These are phyloP conservation scores for Solanum sejunctum DNA, from an alignment of 257 asterid species.

Conservation along the genomic window DNA sequence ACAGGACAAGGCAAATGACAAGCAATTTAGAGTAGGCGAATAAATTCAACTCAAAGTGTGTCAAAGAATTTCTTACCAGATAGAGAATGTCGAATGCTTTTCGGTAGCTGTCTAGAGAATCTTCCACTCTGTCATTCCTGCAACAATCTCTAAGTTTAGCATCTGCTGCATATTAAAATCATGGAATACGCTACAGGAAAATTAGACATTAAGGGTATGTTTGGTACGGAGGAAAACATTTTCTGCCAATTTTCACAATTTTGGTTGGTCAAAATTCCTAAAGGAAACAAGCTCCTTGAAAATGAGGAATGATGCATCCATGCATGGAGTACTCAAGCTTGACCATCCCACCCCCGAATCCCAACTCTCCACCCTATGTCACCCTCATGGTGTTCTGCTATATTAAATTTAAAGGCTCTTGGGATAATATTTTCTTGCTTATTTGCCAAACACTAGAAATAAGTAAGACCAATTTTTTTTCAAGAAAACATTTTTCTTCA, in stretches of 20 bases:
- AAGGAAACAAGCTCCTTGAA: neutral
- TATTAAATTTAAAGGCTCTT: no score
- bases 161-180: neutral
- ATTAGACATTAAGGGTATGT: neutral
- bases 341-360: no score
- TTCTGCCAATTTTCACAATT: neutral
- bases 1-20: neutral
- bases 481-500: no score
- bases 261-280: neutral
- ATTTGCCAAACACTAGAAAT: no score
- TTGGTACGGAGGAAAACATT: no score
- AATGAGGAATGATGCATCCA: no score
- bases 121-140: slow-evolving; percentile 74
- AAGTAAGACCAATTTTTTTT: no score
- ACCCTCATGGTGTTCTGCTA: neutral
- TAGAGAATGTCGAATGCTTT: slow-evolving; percentile 73
- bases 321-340: no score
- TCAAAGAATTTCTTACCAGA: slow-evolving; percentile 32
- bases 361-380: no score
- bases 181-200: neutral
- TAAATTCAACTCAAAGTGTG: neutral
- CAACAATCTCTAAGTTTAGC: slow-evolving; percentile 11
- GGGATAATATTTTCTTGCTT: no score
- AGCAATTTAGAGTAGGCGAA: neutral
- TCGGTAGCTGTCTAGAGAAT: slow-evolving; percentile 54